Evolutionary conservation across 2,329 filamentous ascomycete genomes (phyloP), one percentile per base, ranked within the genome.

Genomic region (Trichocomaceae sp.): DNA sequence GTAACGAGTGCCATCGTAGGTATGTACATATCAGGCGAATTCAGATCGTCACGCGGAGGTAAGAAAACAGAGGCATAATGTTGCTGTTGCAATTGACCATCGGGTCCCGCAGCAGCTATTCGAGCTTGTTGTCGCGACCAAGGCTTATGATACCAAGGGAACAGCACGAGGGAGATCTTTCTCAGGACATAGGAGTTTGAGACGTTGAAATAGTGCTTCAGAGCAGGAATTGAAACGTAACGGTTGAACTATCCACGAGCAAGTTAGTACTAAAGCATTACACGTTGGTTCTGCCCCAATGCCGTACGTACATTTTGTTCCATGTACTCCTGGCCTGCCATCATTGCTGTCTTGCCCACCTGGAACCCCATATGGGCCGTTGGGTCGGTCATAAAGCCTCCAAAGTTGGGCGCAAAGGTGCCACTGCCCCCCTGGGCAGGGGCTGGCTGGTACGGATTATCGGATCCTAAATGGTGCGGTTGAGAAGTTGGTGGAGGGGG

Each of bases 161-260:
- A 96, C 58, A 99, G 84, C 57, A 99, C 92, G 57, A 99, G 83
- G 68, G 87, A 84, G 57, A 99, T 81, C 75, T 99, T 99, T 75
- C 86, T 90, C 68, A 95, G 79, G 68, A 99, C 93, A 74, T 99
- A 99, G 57, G 83, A 88, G 79, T 99, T 99, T 62, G 91, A 95
- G 60, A 99, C 93, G 75, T 97, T 96, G 78, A 99, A 99, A 80
- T 97, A 99, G 75, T 96, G 93, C 74, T 99, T 99, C 45, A 99
- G 81, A 17, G 90, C 89, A 13, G 87, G 86, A 63, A 97, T 87
- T 67, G 91, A 96, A 73, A 99, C 85, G 75, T 92, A 96, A 72
- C 84, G 83, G 64, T 85, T 86, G 64, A 88, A 77, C 85, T 88
- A 57, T 49, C 1, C 10, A 20, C 12, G 19, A n/a, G 22, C 3